A percentile compares a stretch with the other conserved stretches of the same genome.
These are phyloP conservation scores for Fraxinus excelsior DNA, from an alignment of 257 asterid genomes.

Conservation along the genomic window DNA sequence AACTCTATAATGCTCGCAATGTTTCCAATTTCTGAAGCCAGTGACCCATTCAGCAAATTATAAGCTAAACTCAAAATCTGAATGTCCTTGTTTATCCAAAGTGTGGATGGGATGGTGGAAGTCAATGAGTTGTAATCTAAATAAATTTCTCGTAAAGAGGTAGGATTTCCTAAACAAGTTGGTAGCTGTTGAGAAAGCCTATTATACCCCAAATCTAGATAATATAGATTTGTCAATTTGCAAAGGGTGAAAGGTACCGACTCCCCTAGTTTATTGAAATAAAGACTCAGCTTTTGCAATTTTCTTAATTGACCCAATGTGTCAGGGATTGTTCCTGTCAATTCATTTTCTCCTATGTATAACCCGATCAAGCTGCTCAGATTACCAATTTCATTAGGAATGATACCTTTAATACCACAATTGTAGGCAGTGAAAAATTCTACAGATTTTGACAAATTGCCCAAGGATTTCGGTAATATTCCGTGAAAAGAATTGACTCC, in stretches of 20 bases:
- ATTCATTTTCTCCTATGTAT: no score
- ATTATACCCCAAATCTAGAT: no score
- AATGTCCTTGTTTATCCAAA: conserved; percentile 18
- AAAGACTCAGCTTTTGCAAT: not conserved
- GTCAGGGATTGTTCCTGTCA: not conserved
- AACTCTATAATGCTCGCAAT: not conserved
- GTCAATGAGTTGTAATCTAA: not conserved
- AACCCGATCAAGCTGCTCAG: not conserved
- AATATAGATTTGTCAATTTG: not conserved
- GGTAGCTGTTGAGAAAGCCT: not conserved
- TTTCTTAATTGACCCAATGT: not conserved
- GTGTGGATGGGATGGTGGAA: not conserved
- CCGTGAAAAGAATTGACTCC: conserved; percentile 9
- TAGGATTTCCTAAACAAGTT: not conserved
- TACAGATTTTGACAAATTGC: conserved; percentile 24
- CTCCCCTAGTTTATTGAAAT: not conserved
- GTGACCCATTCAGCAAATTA: conserved; percentile 21
- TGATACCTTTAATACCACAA: conserved; percentile 14
- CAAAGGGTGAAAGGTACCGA: not conserved
- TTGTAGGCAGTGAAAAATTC: accelerated
- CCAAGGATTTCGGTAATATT: conserved; percentile 19
- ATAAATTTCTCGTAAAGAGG: no score
- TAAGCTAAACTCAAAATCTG: not conserved
- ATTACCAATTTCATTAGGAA: not conserved
- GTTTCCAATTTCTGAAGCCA: conserved; percentile 19